These are phyloP conservation scores for Bacterosira constricta DNA, from an alignment of 108 stramenopile genomes.

Conservation along the genomic window DNA sequence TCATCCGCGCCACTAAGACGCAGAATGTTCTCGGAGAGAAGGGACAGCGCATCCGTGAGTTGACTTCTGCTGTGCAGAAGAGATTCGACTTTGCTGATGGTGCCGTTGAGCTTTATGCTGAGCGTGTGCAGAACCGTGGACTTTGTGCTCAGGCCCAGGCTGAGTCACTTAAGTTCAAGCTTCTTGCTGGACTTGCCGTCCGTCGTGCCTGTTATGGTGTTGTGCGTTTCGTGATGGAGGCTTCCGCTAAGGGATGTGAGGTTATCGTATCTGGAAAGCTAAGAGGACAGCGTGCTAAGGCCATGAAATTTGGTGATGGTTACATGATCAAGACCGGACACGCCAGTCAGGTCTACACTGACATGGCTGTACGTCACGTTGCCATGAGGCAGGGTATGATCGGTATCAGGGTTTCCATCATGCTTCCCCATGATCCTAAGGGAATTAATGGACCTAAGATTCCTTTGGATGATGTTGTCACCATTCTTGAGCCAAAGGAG, in stretches of 20 bases:
- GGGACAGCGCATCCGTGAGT: constrained; percentile 99
- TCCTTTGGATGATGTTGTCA: constrained; percentile 91
- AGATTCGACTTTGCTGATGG: constrained; percentile 98
- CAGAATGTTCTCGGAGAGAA: constrained; percentile 99
- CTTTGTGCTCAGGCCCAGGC: constrained; percentile 99
- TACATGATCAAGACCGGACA: constrained; percentile 99
- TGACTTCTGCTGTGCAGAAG: constrained; percentile 99
- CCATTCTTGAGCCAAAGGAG: constrained; percentile 91
- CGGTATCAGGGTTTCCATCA: constrained; percentile 98
- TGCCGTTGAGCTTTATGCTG: constrained; percentile 98
- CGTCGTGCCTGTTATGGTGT: constrained; percentile 99
- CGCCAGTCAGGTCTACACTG: constrained; percentile 97
- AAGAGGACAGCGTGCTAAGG: constrained; percentile 99
- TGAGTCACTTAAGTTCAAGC: constrained; percentile 99
- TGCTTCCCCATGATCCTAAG: constrained; percentile 98
- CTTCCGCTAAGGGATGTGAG: constrained; percentile 99
- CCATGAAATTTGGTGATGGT: constrained; percentile 99
- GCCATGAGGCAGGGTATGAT: constrained; percentile 99
- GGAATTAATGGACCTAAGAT: constrained; percentile 88
- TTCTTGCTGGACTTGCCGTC: constrained; percentile 98
- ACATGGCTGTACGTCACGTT: constrained; percentile 98
- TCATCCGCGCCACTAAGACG: constrained; percentile 99
- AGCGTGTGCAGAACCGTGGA: constrained; percentile 98
- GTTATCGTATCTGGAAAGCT: constrained; percentile 99
- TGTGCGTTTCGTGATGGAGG: constrained; percentile 99